Evolutionary conservation across 495 filamentous ascomycete species (phyloP), one percentile per base, ranked within the genome.

Genomic region (Podospora appendiculata): DNA sequence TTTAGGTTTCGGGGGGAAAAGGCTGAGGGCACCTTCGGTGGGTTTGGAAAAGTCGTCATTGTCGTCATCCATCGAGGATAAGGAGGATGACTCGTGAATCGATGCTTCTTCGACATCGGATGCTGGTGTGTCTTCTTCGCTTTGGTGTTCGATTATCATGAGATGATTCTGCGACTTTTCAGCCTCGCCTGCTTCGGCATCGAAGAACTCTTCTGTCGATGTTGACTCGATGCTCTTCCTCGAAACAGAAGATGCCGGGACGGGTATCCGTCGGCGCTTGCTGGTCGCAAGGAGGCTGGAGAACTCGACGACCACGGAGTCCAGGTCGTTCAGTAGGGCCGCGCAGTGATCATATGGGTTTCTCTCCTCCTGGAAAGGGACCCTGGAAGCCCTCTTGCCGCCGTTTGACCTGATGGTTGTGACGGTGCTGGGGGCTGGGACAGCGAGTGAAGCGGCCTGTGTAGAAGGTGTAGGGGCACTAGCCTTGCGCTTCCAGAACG

Each of bases 401-500:
- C 70, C 71, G 55, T 73, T 74, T 3, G 61, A 2, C 25, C 2
- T 58, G 41, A 59, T 46, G 34, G 67, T 43, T 40, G 72, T 50
- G 44, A 61, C 60, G 38, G 66, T 74, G 48, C 58, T 66, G 4
- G 73, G 77, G 8, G 78, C 58, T 0, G 84, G 84, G 4, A 85
- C 79, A 13, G 79, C 73, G 36, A 88, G 67, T 45, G 87, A 80
- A 5, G 83, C 72, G 17, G 74, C 71, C 4, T 73, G 65, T 14
- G 72, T 66, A 46, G 75, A 67, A 25, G 63, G 67, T 53, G 62
- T 69, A 19, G 57, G 41, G 35, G 66, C 55, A 25, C 73, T 93
- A 8, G 82, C 69, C 69, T 93, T 96, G 50, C 93, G 85, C 65
- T 90, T 95, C 93, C 93, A 98, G 58, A 98, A 96, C 1, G 84